Percentiles rank a stretch among this genome's conserved stretches.
Evolutionary conservation across 495 filamentous ascomycete genomes (phyloP).

Genomic region (Trichodelitschia bisporula): DNA sequence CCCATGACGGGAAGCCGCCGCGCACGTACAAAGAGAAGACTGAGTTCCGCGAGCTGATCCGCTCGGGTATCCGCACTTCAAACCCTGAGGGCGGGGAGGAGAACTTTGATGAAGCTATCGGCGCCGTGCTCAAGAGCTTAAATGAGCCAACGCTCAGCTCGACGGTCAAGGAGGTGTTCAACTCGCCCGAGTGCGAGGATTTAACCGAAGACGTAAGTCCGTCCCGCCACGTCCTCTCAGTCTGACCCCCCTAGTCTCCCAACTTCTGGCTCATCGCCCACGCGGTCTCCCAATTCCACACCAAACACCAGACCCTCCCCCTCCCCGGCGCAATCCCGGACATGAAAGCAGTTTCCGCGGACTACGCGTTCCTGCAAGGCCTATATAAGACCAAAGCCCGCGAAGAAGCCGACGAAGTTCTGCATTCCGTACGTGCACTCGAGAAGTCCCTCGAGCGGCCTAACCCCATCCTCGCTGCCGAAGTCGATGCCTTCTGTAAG

Average conservation of each 20-base stretch:
- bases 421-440: constrained; percentile 35
- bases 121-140: constrained; percentile 66
- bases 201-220: background rate
- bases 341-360: constrained; percentile 88
- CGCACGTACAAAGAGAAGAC: constrained; percentile 65
- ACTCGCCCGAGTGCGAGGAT: constrained; percentile 29
- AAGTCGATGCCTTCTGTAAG: constrained; percentile 84
- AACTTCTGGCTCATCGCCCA: constrained; percentile 79
- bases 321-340: constrained; percentile 77
- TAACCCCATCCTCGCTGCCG: constrained; percentile 24
- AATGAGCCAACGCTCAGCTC: constrained; percentile 36
- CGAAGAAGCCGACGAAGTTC: constrained; percentile 53
- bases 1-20: constrained; percentile 45
- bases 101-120: constrained; percentile 85
- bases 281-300: constrained; percentile 54
- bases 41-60: constrained; percentile 48
- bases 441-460: constrained; percentile 25
- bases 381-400: constrained; percentile 83
- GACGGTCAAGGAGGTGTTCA: constrained; percentile 52
- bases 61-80: constrained; percentile 36
- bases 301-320: constrained; percentile 43
- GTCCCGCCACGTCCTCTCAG: background rate
- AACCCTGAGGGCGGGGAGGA: constrained; percentile 81
- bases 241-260: constrained; percentile 13
- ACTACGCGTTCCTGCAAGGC: constrained; percentile 80